A percentile compares a stretch with the other conserved stretches of the same genome.
Evolutionary conservation across 2,329 filamentous ascomycete genomes (phyloP).

Genomic region (Claviceps pusilla): DNA sequence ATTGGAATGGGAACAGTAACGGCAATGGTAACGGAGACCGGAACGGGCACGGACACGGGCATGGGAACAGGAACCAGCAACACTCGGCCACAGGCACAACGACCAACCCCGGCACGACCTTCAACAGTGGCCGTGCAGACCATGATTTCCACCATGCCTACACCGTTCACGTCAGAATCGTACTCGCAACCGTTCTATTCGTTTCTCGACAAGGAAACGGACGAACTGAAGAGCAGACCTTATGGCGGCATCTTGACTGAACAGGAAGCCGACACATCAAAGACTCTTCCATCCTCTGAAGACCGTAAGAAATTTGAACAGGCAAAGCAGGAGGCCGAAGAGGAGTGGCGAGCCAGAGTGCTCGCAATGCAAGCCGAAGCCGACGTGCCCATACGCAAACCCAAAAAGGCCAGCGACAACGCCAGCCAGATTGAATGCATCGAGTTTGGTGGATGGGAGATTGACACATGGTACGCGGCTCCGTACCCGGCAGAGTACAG

Average conservation of each 20-base stretch:
- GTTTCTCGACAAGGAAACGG: conserved; percentile 75
- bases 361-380: conserved; percentile 46
- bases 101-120: conserved; percentile 9
- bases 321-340: conserved; percentile 79
- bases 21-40: background rate
- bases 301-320: conserved; percentile 82
- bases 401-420: conserved; percentile 65
- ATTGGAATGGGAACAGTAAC: background rate
- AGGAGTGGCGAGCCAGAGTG: conserved; percentile 65
- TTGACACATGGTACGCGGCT: conserved; percentile 97
- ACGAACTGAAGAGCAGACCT: conserved; percentile 81
- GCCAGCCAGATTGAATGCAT: conserved; percentile 97
- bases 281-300: conserved; percentile 64
- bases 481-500: conserved; percentile 98
- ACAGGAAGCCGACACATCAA: conserved; percentile 76
- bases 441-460: conserved; percentile 93
- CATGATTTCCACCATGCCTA: conserved; percentile 25
- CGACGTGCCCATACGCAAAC: conserved; percentile 47
- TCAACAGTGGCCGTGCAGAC: conserved; percentile 2
- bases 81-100: conserved; percentile 10
- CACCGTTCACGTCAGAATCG: conserved; percentile 40
- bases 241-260: conserved; percentile 90
- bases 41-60: background rate
- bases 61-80: background rate
- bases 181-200: conserved; percentile 75